Base-by-base conservation (phyloP, 495 filamentous ascomycete genomes). In the Aspergillus bertholletiae region DNA sequence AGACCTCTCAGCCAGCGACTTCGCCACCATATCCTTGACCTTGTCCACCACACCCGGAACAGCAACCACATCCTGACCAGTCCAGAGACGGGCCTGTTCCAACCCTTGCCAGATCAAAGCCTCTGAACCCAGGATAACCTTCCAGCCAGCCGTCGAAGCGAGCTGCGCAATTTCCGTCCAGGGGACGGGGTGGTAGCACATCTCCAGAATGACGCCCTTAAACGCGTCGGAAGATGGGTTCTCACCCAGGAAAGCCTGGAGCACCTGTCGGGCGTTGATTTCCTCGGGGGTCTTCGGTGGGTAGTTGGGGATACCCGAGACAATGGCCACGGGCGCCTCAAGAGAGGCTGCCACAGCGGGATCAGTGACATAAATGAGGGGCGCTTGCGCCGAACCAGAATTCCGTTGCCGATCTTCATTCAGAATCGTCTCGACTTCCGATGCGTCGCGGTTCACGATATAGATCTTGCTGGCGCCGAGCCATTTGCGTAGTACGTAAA, bases 31-130 rank as follows among this genome's bases (percentile, higher is more conserved):
- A 26, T 77, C 70, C 63, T 84, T 79, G 2, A 84, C 76, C 49
- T 75, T 57, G 39, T 77, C 63, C 24, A 83, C 74, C 45, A 75
- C 48, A 1, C 65, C 73, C 7, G 84, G 83, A 39, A 84, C 73
- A 26, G 78, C 74, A 45, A 79, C 67, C 17, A 81, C 65, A 39
- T 79, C 71, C 51, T 70, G 67, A 3, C 79, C 77, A 27, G 81
- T 85, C 85, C 86, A 89, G 21, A 84, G 77, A 54, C 75, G 77
- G 45, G 83, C 79, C 72, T 89, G 86, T 61, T 89, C 86, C 50
- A 90, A 70, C 7, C 87, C 87, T 68, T 91, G 88, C 77, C 83
- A 88, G 64, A 89, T 85, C 71, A 91, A 69, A 1, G 86, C 84
- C 70, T 89, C 87, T 0, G 83, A 85, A 0, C 87, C 87, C 20